Evolutionary conservation across 768 basidiomycete species (phyloP), one percentile per base, ranked within the genome.

Genomic region (Strobilomyces dryophilus): DNA sequence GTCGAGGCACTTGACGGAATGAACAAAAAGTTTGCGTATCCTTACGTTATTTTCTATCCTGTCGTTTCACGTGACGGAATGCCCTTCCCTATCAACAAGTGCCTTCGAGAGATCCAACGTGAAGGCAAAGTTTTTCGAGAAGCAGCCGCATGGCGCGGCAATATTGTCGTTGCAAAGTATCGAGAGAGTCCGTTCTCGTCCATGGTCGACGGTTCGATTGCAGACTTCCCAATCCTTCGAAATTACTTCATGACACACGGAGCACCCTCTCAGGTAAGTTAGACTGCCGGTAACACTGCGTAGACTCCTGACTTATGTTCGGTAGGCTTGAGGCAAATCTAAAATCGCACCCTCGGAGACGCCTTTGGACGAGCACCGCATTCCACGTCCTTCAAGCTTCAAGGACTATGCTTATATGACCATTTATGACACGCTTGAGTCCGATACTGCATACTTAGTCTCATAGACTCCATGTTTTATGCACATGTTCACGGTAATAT

Each of bases 31-130:
- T 90, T 92, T 65, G 74, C 81, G 24, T 79, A 84, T 56, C 89
- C 89, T 15, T 92, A 91, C 72, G 83, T 90, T 60, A 76, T 91
- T 46, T 92, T 89, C 66, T 92, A 88, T 59, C 89, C 89, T 2
- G 73, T 76, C 45, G 66, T 87, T 35, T 87, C 88, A 46, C 84
- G 87, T 53, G 87, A 90, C 59, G 85, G 85, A 37, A 87, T 86
- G 83, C 79, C 86, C 14, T 91, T 92, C 70, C 89, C 89, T 3
- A 66, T 87, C 61, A 92, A 92, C 74, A 86, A 85, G 62, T 78
- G 77, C 58, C 78, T 91, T 54, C 79, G 80, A 24, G 88, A 90
- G 48, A 85, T 90, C 54, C 89, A 92, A 29, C 29, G 29, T 29
- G 29, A 29, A 68, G 86, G 81, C 20, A 66, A 67, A 32, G 65